phyloP scores from a whole-genome alignment of 2,329 filamentous ascomycete species.

The Venturia pyrina region DNA sequence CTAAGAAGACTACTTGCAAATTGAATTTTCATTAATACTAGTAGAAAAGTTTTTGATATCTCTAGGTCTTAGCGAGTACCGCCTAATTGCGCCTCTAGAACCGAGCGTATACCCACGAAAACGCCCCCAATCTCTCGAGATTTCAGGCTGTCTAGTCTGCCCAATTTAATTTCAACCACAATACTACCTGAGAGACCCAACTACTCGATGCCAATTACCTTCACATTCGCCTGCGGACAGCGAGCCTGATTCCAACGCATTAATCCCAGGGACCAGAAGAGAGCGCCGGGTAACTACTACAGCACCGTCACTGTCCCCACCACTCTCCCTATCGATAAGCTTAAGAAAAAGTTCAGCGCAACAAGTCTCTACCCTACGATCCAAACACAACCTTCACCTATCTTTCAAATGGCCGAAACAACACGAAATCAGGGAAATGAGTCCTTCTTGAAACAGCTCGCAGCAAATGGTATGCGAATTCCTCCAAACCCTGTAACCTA shows the following conservation, averaged over 20 bases:
- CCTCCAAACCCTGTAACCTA: too few relatives aligned
- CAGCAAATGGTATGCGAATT: conserved; percentile 62
- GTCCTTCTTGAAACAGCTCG: conserved; percentile 67
- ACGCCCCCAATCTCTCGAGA: too few relatives aligned
- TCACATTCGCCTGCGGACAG: too few relatives aligned
- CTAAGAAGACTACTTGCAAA: not conserved
- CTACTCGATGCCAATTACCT: too few relatives aligned
- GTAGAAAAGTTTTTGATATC: too few relatives aligned
- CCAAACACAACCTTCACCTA: not conserved
- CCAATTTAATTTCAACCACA: too few relatives aligned
- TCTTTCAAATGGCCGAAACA: not conserved
- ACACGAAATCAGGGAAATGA: not conserved
- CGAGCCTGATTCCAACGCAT: not conserved
- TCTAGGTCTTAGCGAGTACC: too few relatives aligned
- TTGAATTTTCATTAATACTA: too few relatives aligned
- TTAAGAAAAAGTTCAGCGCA: not conserved
- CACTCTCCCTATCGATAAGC: not conserved
- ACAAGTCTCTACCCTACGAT: not conserved
- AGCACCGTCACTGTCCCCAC: not conserved
- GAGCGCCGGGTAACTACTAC: not conserved
- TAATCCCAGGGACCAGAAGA: not conserved
- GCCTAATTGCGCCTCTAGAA: too few relatives aligned
- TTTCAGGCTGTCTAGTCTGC: too few relatives aligned
- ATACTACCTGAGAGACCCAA: too few relatives aligned
- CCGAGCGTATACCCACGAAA: too few relatives aligned